A percentile compares a stretch with the other conserved stretches of the same genome.
phyloP scores from a whole-genome alignment of 805 yeast species.

The Yamadazyma tumulicola region DNA sequence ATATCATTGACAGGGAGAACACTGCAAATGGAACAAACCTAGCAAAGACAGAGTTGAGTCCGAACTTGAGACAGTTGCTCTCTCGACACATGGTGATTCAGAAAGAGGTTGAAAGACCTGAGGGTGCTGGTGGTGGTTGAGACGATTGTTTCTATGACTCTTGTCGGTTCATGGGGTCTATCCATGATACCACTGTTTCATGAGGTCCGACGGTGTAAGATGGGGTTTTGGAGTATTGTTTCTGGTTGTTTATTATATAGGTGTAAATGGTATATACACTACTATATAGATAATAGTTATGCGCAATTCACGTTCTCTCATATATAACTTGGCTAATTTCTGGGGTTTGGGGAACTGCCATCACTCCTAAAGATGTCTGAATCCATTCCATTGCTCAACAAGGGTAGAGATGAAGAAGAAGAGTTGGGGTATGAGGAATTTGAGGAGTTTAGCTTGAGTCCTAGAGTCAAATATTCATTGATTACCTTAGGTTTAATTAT shows the following conservation, averaged over 20 bases:
- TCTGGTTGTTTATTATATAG: no score
- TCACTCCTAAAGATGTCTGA: no score
- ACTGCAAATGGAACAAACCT: conserved; percentile 2
- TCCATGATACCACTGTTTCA: not conserved
- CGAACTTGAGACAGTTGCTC: conserved; percentile 57
- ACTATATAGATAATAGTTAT: no score
- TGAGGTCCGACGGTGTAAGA: no score
- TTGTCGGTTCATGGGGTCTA: not conserved
- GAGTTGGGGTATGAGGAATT: conserved; percentile 16
- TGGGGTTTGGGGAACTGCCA: no score
- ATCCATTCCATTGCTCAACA: conserved; percentile 11
- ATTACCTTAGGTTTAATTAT: conserved; percentile 12
- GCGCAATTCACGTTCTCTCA: no score
- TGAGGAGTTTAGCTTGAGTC: conserved; percentile 13
- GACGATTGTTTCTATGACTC: no score
- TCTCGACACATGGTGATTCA: conserved; percentile 61
- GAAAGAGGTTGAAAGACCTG: conserved; percentile 50
- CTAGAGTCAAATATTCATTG: conserved; percentile 13
- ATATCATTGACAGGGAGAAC: conserved; percentile 61
- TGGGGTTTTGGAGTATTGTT: no score
- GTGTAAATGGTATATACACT: no score
- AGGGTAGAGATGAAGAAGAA: conserved; percentile 4
- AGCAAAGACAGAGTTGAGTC: conserved; percentile 35
- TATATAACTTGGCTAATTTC: no score
- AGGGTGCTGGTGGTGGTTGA: conserved; percentile 44